Evolutionary conservation across 371 early-diverging fungal genomes (phyloP), one percentile per base, ranked within the genome.

Genomic region (Rhizomucor miehei): DNA sequence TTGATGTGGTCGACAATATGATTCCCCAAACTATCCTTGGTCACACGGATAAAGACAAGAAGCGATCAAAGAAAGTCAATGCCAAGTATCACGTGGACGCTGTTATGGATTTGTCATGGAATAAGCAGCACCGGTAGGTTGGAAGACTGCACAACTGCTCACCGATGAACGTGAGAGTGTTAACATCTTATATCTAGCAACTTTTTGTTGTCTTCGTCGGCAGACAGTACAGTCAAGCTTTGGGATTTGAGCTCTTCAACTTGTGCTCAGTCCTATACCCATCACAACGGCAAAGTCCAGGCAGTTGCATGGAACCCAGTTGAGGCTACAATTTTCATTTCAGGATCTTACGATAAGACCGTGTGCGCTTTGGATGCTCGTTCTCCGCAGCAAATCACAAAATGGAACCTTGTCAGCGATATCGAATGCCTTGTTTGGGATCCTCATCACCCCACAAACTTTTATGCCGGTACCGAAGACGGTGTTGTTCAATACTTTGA

Each of bases 201-300:
- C 67, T 77, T 97, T 36, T 73, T 98, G 56, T 87, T 92, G 8
- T 89, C 92, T 25, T 91, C 93, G 11, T 97, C 96, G 4, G 95
- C 97, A 13, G 98, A 97, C 64, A 86, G 86, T 3, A 96, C 95
- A n/a, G 89, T 97, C 35, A 97, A 97, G 69, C 82, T 97, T 35
- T 97, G 98, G 98, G 97, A 98, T 67, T 73, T 97, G 62, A 77
- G 69, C 29, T 79, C 82, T 5, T 80, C 77, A 17, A 78, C 74
- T 53, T 89, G 87, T 53, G 85, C 81, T 16, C 86, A 86, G 40
- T 88, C 89, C 13, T 95, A 89, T 67, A 66, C 52, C 35, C 93
- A 93, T 68, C 98, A 98, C 67, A 84, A 65, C 14, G 89, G 90
- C 68, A 95, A 95, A 65, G 86, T 90, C 5, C 93, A 94, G 61